Evolutionary conservation across 208 protist genomes (phyloP), one percentile per base, ranked within the genome.

Genomic region (Leishmania lainsoni): DNA sequence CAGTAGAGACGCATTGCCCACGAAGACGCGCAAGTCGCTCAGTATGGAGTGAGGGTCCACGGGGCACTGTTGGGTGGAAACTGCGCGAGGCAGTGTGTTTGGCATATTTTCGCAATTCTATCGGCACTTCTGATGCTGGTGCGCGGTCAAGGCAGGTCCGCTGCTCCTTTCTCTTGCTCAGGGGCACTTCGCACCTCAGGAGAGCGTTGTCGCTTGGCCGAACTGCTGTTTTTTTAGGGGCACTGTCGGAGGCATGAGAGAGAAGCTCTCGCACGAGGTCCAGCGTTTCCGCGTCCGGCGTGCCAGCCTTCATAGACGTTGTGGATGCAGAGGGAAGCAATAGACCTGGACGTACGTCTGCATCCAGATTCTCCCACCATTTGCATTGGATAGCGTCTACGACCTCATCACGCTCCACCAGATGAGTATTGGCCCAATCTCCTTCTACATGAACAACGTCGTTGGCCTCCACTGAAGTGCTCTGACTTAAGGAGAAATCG

Each of bases 351-450:
- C 70, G 32, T 10, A 79, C 48, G 56, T 86, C 74, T 26, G 77
- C 73, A 39, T 80, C 59, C 48, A 82, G 49, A 48, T 45, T 35
- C 12, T 76, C 71, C 82, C 82, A 86, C 82, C 82, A 86, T 12
- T 48, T 35, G 51, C 78, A 78, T 61, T 86, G 82, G 48, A 82
- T 78, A 39, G 68, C 63, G 17, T 65, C 65, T 8, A 78, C 54
- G 0, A 72, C 77, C 71, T 81, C 77, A 65, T 85, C 81, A 12
- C 71, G 81, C 22, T 26, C 17, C 45, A 81, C 61, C 35, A 74
- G 16, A 68, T 78, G 26, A 9, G 75, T 54, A 58, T 26, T 35
- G 32, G n/a, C 4, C 29, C 32, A 8, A n/a, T 35, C 51, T 45
- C 48, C 29, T n/a, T 61, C n/a, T 58, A 42, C 72, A 71, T 20